These are phyloP conservation scores for Solanum hybrid DNA, from an alignment of 305 asterid species.

Conservation along the genomic window DNA sequence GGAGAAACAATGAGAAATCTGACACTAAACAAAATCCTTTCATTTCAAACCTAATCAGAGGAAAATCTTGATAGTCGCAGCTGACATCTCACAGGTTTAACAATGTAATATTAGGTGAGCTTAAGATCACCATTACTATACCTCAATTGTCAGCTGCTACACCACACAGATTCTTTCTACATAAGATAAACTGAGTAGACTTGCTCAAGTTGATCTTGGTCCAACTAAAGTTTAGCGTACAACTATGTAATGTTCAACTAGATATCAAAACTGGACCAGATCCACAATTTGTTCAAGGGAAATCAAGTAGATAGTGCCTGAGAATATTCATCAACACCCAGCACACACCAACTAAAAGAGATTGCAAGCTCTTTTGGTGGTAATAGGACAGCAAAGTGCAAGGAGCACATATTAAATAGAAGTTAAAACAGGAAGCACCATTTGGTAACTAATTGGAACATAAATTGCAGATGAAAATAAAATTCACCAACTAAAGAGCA, in stretches of 20 bases:
- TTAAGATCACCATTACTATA: not conserved
- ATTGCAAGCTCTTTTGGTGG: not conserved
- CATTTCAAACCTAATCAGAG: not conserved
- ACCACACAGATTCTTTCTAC: not conserved
- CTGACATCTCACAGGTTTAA: not conserved
- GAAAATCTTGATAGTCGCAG: not conserved
- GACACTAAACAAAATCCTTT: not conserved
- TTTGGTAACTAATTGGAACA: not conserved
- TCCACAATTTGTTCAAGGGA: not conserved
- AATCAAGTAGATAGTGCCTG: not conserved
- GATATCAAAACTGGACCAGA: not conserved
- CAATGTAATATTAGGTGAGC: not conserved
- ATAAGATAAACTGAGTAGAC: not conserved
- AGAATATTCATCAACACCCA: not conserved
- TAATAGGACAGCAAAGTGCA: not conserved
- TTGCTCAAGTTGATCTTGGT: not conserved
- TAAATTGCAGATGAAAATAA: not conserved
- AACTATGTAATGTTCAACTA: not conserved
- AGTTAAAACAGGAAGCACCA: not conserved
- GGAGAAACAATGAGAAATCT: not conserved
- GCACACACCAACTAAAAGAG: not conserved
- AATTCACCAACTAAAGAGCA: not conserved
- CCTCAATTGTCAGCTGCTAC: not conserved
- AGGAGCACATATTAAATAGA: not conserved
- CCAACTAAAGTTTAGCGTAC: not conserved